Evolutionary conservation across 2,329 filamentous ascomycete genomes (phyloP).

Genomic region (Emmonsiellopsis sp.): DNA sequence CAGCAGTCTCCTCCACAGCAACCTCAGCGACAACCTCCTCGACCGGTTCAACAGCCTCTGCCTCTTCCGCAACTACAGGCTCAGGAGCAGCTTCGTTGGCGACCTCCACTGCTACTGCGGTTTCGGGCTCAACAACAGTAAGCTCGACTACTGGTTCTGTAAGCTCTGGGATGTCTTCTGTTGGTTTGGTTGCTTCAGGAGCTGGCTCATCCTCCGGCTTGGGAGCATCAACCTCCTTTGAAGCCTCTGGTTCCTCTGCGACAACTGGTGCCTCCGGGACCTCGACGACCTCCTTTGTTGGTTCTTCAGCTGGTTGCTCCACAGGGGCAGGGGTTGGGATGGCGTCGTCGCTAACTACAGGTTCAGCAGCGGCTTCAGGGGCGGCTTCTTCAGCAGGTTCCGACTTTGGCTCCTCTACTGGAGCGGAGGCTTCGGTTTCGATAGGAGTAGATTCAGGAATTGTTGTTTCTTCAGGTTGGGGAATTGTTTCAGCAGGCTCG

Average conservation of each 20-base stretch:
- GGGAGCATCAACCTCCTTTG: neutral
- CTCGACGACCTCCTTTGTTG: constrained; percentile 3
- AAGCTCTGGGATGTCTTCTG: neutral
- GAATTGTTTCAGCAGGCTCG: neutral
- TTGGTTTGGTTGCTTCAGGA: neutral
- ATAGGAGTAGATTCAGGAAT: neutral
- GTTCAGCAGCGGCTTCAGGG: neutral
- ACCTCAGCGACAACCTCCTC: neutral
- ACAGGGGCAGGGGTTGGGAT: neutral
- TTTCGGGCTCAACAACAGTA: neutral
- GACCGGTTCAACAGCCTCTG: neutral
- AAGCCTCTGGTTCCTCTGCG: neutral
- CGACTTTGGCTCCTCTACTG: too few relatives aligned
- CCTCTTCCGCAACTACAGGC: neutral
- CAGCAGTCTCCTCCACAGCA: neutral
- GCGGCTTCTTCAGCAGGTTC: constrained; percentile 4
- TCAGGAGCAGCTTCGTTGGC: neutral
- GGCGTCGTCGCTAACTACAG: neutral
- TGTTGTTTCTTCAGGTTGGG: too few relatives aligned
- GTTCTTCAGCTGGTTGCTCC: constrained; percentile 3
- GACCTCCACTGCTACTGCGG: neutral
- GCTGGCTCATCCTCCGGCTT: constrained; percentile 6
- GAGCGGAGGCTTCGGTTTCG: neutral
- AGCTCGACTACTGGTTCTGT: constrained; percentile 4
- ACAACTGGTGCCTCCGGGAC: neutral